These are phyloP conservation scores for Geosmithia morbida DNA, from an alignment of 2,329 filamentous ascomycete genomes.

Conservation along the genomic window DNA sequence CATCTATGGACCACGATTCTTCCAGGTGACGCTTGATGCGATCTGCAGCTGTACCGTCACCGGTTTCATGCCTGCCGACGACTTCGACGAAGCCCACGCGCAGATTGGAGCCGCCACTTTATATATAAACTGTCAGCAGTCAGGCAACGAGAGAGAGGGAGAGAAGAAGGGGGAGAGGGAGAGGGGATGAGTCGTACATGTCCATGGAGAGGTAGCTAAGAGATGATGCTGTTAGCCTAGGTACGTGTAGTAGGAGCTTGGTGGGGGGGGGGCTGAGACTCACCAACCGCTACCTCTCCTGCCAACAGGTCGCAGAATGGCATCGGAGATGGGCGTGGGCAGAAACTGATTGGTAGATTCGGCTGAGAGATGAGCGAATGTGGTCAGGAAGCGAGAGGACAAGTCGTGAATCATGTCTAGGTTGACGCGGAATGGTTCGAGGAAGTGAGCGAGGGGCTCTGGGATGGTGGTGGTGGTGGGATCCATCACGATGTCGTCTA, in stretches of 20 bases:
- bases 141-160: conserved; percentile 17
- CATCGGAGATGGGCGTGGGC: conserved; percentile 45
- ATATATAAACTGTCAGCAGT: no score
- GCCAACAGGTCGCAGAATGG: conserved; percentile 34
- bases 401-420: conserved; percentile 27
- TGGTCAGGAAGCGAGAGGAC: conserved; percentile 28
- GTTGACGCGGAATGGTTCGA: conserved; percentile 35
- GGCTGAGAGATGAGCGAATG: conserved; percentile 34
- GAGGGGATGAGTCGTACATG: conserved; percentile 33
- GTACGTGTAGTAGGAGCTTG: no score
- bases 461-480: neutral
- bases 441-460: conserved; percentile 23
- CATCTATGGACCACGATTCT: conserved; percentile 58
- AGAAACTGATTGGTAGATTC: conserved; percentile 41
- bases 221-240: neutral
- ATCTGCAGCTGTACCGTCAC: conserved; percentile 4
- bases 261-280: conserved; percentile 14
- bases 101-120: conserved; percentile 53
- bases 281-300: conserved; percentile 31
- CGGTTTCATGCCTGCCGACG: conserved; percentile 25
- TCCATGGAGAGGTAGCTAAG: conserved; percentile 47
- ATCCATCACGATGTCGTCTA: neutral
- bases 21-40: conserved; percentile 48
- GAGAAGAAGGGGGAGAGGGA: neutral
- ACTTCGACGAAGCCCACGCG: conserved; percentile 55